A percentile compares a stretch with the other conserved stretches of the same genome.
Evolutionary conservation across 2,329 filamentous ascomycete genomes (phyloP).

Genomic region (Exophiala xenobiotica): DNA sequence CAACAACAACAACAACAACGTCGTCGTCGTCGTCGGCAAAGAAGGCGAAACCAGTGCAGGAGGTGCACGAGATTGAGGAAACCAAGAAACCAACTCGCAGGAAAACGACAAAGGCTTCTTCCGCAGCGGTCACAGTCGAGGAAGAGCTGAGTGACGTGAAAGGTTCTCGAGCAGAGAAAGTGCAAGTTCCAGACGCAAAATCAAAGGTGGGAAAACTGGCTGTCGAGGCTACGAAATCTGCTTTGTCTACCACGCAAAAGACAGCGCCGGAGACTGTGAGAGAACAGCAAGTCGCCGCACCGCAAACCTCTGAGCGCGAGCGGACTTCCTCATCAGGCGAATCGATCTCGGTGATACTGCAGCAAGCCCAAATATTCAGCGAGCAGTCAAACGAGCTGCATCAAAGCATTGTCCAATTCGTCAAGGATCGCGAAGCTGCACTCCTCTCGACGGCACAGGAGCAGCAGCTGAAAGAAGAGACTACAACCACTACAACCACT

Average conservation of each 20-base stretch:
- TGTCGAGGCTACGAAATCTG: neutral
- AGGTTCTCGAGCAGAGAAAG: neutral
- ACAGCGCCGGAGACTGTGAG: neutral
- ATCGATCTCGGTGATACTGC: slow-evolving; percentile 17
- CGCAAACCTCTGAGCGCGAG: too few relatives aligned
- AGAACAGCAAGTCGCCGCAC: too few relatives aligned
- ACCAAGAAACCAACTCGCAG: too few relatives aligned
- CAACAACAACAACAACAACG: neutral
- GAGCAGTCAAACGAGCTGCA: slow-evolving; percentile 9
- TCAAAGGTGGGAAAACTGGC: neutral
- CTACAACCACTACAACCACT: too few relatives aligned
- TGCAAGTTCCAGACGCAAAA: neutral
- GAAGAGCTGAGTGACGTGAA: neutral
- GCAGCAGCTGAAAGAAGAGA: too few relatives aligned
- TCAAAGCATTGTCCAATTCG: neutral
- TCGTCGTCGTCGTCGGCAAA: neutral
- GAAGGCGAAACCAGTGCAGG: neutral
- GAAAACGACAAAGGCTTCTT: too few relatives aligned
- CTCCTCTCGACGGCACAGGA: too few relatives aligned
- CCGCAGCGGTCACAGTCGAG: too few relatives aligned
- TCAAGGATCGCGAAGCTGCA: too few relatives aligned
- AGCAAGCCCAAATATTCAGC: slow-evolving; percentile 16
- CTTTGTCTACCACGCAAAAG: neutral
- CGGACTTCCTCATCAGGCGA: neutral
- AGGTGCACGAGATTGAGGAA: too few relatives aligned